Evolutionary conservation across 345 rosid species (phyloP).

Genomic region (Boechera divaricarpa): DNA sequence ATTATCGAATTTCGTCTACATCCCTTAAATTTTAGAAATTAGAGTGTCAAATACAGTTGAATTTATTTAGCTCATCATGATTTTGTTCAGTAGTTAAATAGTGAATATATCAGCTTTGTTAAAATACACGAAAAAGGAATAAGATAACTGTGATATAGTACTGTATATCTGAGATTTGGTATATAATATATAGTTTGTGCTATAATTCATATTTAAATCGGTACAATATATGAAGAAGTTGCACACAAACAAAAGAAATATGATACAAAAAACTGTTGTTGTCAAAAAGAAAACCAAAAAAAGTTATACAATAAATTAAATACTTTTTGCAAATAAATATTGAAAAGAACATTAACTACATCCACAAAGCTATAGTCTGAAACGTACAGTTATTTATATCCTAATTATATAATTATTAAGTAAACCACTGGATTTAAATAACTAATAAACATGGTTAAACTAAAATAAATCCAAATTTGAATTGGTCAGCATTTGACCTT

Average conservation of each 20-base stretch:
- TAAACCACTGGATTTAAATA: neutral
- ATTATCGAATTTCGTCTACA: neutral
- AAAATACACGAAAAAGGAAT: too few relatives aligned
- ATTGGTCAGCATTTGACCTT: conserved; percentile 74
- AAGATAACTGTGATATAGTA: too few relatives aligned
- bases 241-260: neutral
- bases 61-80: neutral
- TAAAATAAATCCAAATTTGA: conserved; percentile 36
- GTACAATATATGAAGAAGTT: neutral
- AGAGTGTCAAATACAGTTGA: neutral
- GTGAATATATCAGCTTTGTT: neutral
- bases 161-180: neutral
- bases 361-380: neutral
- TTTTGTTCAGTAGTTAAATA: conserved; percentile 3
- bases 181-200: neutral
- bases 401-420: neutral
- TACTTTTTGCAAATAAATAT: neutral
- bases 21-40: neutral
- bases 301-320: neutral
- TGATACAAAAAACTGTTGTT: neutral
- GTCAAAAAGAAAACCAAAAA: neutral
- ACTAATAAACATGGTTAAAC: conserved; percentile 16
- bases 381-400: neutral
- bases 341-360: neutral
- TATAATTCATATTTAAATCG: neutral